These are phyloP conservation scores for Golubevia sp. DNA, from an alignment of 1,284 basidiomycete species.

Conservation along the genomic window DNA sequence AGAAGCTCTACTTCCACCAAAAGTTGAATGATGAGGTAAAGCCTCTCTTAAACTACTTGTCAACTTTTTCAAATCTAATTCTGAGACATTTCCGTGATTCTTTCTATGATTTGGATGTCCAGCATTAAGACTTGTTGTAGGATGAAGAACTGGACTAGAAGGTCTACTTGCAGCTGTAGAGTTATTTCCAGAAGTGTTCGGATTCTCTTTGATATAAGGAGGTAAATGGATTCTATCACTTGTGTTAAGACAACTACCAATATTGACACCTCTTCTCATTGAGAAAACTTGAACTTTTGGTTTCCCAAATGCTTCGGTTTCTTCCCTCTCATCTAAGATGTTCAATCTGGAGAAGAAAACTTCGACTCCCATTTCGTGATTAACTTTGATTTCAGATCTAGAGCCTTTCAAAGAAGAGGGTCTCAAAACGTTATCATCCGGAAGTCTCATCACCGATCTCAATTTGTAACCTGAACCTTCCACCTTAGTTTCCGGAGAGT, in stretches of 20 bases:
- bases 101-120: background rate
- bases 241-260: slow-evolving; percentile 50
- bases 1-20: slow-evolving; percentile 22
- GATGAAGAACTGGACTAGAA: slow-evolving; percentile 19
- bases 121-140: background rate
- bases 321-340: slow-evolving; percentile 40
- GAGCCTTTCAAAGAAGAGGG: slow-evolving; percentile 53
- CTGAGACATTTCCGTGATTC: slow-evolving; percentile 3
- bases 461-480: slow-evolving; percentile 38
- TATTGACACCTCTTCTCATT: slow-evolving; percentile 40
- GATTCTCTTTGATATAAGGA: slow-evolving; percentile 51
- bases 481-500: background rate
- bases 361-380: slow-evolving; percentile 54
- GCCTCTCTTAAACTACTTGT: slow-evolving; percentile 35
- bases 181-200: slow-evolving; percentile 31
- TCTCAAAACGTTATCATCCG: slow-evolving; percentile 48
- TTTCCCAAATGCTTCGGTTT: slow-evolving; percentile 43
- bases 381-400: slow-evolving; percentile 48
- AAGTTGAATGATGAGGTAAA: slow-evolving; percentile 13
- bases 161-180: too few species aligned
- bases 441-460: slow-evolving; percentile 48
- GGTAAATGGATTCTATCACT: slow-evolving; percentile 56
- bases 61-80: slow-evolving; percentile 42
- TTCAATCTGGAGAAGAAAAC: slow-evolving; percentile 52
- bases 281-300: slow-evolving; percentile 59